phyloP scores from a whole-genome alignment of 352 stramenopile genomes.

The Globisporangium echinulatum region DNA sequence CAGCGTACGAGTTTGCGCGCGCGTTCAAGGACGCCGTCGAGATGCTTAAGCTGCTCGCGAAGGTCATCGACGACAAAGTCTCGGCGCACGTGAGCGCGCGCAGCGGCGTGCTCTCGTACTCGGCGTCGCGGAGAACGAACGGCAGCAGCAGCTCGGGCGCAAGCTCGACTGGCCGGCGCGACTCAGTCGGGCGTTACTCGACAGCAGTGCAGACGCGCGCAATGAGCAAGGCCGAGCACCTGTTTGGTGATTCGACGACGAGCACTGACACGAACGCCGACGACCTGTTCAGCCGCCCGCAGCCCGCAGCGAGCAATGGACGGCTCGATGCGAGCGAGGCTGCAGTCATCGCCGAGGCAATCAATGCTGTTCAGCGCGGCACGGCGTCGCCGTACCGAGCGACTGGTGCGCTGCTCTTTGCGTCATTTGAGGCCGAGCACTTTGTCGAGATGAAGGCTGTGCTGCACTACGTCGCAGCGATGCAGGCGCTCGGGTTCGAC shows the following conservation, averaged over 20 bases:
- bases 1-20: conserved; percentile 57
- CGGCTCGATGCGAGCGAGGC: conserved; percentile 15
- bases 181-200: conserved; percentile 71
- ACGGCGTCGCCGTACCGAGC: conserved; percentile 4
- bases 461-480: conserved; percentile 51
- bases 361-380: conserved; percentile 25
- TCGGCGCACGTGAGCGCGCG: conserved; percentile 53
- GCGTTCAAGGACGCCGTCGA: conserved; percentile 77
- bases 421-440: conserved; percentile 57
- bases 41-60: conserved; percentile 75
- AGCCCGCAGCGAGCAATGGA: background rate
- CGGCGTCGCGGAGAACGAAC: conserved; percentile 12
- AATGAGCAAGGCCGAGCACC: conserved; percentile 68
- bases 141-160: conserved; percentile 14
- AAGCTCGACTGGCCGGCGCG: conserved; percentile 14
- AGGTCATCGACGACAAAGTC: conserved; percentile 60
- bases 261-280: background rate
- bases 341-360: conserved; percentile 20
- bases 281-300: conserved; percentile 12
- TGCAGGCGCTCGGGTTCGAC: conserved; percentile 75
- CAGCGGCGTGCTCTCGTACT: conserved; percentile 56
- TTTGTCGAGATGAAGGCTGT: conserved; percentile 69
- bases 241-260: conserved; percentile 28
- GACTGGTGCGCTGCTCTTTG: conserved; percentile 57
- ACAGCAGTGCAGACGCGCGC: conserved; percentile 53